phyloP scores from a whole-genome alignment of 768 basidiomycete species.

The Holtermanniella nyarrowii region DNA sequence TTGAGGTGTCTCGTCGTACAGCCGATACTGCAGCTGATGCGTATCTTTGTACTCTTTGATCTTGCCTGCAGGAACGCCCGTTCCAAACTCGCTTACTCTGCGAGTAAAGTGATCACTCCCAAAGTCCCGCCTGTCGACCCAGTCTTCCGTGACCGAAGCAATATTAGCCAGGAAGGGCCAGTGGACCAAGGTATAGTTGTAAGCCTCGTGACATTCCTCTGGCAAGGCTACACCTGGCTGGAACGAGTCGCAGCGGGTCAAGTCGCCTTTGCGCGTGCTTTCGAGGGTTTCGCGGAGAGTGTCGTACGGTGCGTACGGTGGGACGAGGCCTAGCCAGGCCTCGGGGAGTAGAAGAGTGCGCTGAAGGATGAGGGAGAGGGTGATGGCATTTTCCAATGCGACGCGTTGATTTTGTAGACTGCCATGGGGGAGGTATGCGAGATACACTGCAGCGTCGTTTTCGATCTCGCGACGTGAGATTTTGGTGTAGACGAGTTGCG shows the following conservation, averaged over 20 bases:
- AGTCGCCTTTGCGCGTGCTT: conserved; percentile 43
- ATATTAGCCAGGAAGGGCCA: conserved; percentile 65
- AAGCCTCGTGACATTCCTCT: conserved; percentile 54
- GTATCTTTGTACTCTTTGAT: conserved; percentile 49
- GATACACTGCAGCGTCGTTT: no score
- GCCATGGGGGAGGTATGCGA: conserved; percentile 72
- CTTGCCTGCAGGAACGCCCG: conserved; percentile 41
- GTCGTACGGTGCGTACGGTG: conserved; percentile 53
- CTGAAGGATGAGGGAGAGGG: conserved; percentile 59
- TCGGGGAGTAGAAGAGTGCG: conserved; percentile 73
- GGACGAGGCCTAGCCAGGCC: conserved; percentile 56
- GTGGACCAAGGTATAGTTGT: conserved; percentile 53
- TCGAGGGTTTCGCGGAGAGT: conserved; percentile 46
- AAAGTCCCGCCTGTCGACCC: conserved; percentile 48
- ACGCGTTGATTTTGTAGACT: conserved; percentile 81
- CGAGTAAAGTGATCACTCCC: conserved; percentile 47
- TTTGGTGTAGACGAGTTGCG: no score
- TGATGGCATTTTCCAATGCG: conserved; percentile 70
- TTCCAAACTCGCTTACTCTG: conserved; percentile 29
- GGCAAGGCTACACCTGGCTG: neutral
- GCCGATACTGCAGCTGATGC: conserved; percentile 55
- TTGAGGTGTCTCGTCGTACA: conserved; percentile 46
- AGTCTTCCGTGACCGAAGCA: neutral
- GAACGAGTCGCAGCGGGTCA: conserved; percentile 21
- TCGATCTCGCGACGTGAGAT: no score